These are phyloP conservation scores for Micromonas pusilla DNA, from an alignment of 139 green algal species.

Conservation along the genomic window DNA sequence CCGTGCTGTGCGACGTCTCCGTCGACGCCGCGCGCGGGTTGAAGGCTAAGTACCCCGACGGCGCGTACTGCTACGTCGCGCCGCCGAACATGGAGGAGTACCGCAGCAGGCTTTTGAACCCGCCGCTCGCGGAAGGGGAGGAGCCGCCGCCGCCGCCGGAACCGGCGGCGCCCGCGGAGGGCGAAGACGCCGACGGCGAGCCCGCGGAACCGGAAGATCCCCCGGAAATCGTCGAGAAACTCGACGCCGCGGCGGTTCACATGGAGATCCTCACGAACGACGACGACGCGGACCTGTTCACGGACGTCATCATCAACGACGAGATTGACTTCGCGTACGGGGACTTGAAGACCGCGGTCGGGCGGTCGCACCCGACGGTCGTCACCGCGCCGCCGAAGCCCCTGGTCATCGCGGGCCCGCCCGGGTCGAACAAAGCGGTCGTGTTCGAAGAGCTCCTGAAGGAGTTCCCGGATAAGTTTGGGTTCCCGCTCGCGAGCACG, in stretches of 20 bases:
- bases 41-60: background rate
- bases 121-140: background rate
- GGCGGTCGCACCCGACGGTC: background rate
- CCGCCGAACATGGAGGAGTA: background rate
- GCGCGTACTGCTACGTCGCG: background rate
- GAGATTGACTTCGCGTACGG: background rate
- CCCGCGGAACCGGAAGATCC: too few relatives aligned
- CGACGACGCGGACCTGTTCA: conserved; percentile 27
- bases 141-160: background rate
- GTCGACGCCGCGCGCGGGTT: background rate
- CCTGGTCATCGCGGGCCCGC: conserved; percentile 49
- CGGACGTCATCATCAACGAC: conserved; percentile 10
- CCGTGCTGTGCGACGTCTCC: background rate
- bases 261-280: conserved; percentile 25
- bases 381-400: conserved; percentile 36
- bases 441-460: conserved; percentile 54
- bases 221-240: background rate
- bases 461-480: conserved; percentile 69
- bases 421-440: conserved; percentile 17
- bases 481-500: conserved; percentile 45
- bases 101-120: background rate
- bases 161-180: background rate
- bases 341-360: background rate
- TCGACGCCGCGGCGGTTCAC: background rate
- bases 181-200: background rate